These are phyloP conservation scores for Laburnicola sp. DNA, from an alignment of 2,329 filamentous ascomycete genomes.

Conservation along the genomic window DNA sequence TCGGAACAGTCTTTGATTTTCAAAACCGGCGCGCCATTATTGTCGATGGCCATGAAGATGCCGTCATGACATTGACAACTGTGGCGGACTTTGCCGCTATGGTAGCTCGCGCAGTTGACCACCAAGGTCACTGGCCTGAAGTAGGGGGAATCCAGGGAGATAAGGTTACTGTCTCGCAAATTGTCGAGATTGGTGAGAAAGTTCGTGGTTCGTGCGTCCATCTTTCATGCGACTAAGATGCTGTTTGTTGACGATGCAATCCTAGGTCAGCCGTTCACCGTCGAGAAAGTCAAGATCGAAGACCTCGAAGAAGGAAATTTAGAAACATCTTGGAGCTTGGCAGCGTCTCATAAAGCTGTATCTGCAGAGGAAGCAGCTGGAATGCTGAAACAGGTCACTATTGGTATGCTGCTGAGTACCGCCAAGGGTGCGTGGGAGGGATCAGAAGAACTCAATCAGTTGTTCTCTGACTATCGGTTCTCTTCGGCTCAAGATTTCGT, in stretches of 20 bases:
- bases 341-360: constrained; percentile 30
- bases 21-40: constrained; percentile 11
- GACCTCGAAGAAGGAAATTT: constrained; percentile 52
- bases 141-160: constrained; percentile 18
- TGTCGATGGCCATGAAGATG: constrained; percentile 38
- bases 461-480: no score
- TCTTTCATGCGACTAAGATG: not conserved
- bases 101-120: constrained; percentile 13
- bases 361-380: constrained; percentile 34
- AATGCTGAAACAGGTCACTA: constrained; percentile 24
- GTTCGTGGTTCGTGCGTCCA: constrained; percentile 11
- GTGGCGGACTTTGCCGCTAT: constrained; percentile 15
- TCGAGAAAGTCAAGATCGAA: constrained; percentile 49
- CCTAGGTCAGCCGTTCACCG: constrained; percentile 31
- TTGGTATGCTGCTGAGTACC: no score
- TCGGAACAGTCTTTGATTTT: no score
- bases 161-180: constrained; percentile 6
- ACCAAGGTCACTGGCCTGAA: constrained; percentile 15
- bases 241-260: no score
- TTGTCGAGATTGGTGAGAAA: constrained; percentile 13
- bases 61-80: constrained; percentile 14
- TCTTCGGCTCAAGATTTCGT: no score
- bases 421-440: no score
- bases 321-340: constrained; percentile 45
- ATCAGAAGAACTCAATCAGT: no score